Percentiles rank a stretch among this genome's conserved stretches.
Evolutionary conservation across 805 yeast species (phyloP).

Genomic region (Blastobotrys muscicola): DNA sequence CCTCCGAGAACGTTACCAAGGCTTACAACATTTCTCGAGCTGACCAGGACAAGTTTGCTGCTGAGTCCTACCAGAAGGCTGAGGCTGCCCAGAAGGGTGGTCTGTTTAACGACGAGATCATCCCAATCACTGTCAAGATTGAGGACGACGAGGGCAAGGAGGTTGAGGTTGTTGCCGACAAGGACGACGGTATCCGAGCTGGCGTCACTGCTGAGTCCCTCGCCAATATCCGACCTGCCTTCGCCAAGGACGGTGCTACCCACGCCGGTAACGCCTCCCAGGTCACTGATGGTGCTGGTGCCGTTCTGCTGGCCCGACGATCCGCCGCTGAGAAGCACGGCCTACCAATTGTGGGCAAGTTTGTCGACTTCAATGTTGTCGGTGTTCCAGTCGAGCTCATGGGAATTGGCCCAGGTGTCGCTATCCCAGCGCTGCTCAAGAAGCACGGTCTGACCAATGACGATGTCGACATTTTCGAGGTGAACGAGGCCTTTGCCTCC

Average conservation of each 20-base stretch:
- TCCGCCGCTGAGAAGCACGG: slow-evolving; percentile 69
- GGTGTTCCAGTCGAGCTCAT: slow-evolving; percentile 97
- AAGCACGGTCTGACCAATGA: slow-evolving; percentile 48
- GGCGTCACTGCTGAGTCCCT: slow-evolving; percentile 75
- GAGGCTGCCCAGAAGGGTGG: slow-evolving; percentile 62
- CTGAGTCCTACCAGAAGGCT: slow-evolving; percentile 78
- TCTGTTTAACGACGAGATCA: slow-evolving; percentile 77
- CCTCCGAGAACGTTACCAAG: slow-evolving; percentile 82
- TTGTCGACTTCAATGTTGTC: slow-evolving; percentile 64
- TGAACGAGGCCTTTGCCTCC: slow-evolving; percentile 96
- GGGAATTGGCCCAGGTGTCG: slow-evolving; percentile 98
- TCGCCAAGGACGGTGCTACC: slow-evolving; percentile 72
- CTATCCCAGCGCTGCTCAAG: slow-evolving; percentile 75
- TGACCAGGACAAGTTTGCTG: slow-evolving; percentile 85
- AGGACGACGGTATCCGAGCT: slow-evolving; percentile 85
- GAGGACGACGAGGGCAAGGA: slow-evolving; percentile 57
- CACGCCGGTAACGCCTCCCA: slow-evolving; percentile 97
- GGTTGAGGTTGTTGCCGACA: slow-evolving; percentile 41
- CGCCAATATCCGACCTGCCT: slow-evolving; percentile 75
- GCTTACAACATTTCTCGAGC: slow-evolving; percentile 54
- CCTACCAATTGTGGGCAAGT: slow-evolving; percentile 69
- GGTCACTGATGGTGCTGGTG: slow-evolving; percentile 93
- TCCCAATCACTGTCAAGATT: slow-evolving; percentile 54
- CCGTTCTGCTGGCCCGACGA: slow-evolving; percentile 74
- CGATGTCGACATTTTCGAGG: slow-evolving; percentile 72